phyloP scores from a whole-genome alignment of 2,329 filamentous ascomycete genomes.

The Calonectria crousiana region DNA sequence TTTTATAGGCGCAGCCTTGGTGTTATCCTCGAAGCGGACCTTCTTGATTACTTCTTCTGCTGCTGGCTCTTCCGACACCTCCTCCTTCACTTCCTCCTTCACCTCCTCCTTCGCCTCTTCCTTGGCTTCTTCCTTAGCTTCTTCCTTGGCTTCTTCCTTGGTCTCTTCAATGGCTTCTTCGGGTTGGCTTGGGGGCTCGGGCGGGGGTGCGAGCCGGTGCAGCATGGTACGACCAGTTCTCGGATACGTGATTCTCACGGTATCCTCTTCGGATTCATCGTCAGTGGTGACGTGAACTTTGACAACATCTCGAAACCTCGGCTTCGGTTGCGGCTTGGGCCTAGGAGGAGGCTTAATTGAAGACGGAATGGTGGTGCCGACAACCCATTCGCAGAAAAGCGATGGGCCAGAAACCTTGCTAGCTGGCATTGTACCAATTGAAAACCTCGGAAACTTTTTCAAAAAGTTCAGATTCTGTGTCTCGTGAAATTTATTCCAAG shows the following conservation, averaged over 20 bases:
- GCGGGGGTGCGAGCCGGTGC: background rate
- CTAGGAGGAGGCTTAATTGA: constrained; percentile 45
- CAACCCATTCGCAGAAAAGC: constrained; percentile 56
- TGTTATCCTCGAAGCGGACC: constrained; percentile 57
- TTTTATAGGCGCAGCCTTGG: constrained; percentile 37
- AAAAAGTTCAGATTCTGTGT: too few relatives aligned
- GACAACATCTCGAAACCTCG: constrained; percentile 49
- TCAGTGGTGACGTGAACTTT: constrained; percentile 62
- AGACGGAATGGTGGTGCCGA: constrained; percentile 51
- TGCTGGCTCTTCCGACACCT: background rate
- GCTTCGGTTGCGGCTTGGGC: constrained; percentile 27
- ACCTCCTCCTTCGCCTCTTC: background rate
- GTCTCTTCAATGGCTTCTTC: background rate
- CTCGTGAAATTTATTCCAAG: background rate
- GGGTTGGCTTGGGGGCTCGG: background rate
- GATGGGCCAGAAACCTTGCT: constrained; percentile 36
- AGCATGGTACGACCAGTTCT: constrained; percentile 45
- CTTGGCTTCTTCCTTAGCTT: background rate
- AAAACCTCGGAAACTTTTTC: too few relatives aligned
- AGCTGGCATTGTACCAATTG: constrained; percentile 29
- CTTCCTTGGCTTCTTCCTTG: background rate
- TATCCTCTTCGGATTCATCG: constrained; percentile 64
- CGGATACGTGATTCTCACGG: constrained; percentile 62
- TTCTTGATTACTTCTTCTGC: constrained; percentile 50
- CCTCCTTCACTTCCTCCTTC: constrained; percentile 1